Conservation (phyloP, 1,284 basidiomycete species). For the Ganoderma lucidum region DNA sequence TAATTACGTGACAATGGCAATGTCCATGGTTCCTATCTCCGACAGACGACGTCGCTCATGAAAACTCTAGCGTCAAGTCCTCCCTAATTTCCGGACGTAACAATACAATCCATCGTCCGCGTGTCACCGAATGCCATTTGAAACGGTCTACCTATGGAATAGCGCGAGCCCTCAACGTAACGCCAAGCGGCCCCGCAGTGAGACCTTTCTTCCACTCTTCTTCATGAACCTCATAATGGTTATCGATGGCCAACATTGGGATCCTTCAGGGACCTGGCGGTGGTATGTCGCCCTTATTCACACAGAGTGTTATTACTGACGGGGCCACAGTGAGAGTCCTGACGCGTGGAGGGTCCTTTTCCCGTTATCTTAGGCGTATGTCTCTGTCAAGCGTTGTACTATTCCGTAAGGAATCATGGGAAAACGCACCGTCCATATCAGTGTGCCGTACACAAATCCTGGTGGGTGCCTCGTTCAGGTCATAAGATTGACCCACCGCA, state of each 20-base stretch:
- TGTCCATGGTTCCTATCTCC: neutral
- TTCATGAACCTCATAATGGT: neutral
- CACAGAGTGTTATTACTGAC: conserved; percentile 1
- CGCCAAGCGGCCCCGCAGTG: neutral
- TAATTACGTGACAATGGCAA: neutral
- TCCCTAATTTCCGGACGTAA: neutral
- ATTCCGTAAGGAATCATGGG: neutral
- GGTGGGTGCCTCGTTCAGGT: neutral
- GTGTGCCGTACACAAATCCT: neutral
- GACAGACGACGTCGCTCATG: conserved; percentile 1
- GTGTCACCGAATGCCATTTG: neutral
- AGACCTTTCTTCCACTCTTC: neutral
- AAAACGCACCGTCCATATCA: neutral
- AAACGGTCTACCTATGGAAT: neutral
- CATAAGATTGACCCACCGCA: too few relatives aligned
- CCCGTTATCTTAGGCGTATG: neutral
- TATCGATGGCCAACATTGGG: neutral
- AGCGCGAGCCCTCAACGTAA: conserved; percentile 1
- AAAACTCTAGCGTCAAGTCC: neutral
- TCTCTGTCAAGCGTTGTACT: neutral
- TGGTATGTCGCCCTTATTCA: neutral
- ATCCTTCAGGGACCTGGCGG: neutral
- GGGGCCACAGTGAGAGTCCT: neutral
- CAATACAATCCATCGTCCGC: neutral
- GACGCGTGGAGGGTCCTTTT: neutral